Conservation (phyloP, 768 basidiomycete species). For the Leccinum incarnatum region DNA sequence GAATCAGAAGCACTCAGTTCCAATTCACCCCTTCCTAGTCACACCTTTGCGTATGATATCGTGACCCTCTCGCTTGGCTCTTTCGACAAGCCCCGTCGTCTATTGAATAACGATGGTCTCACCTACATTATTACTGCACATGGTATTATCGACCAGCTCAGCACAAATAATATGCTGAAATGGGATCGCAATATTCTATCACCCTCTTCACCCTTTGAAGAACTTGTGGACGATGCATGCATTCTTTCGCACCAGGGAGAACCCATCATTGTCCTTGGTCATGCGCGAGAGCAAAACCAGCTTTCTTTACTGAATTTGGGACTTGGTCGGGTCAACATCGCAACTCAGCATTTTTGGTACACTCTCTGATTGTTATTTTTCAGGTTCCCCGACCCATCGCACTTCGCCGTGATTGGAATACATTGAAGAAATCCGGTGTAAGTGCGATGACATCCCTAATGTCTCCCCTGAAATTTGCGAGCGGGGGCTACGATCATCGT, state of each 20-base stretch:
- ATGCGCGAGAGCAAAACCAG: conserved; percentile 37
- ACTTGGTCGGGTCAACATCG: conserved; percentile 24
- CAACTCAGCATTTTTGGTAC: not conserved
- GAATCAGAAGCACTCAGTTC: not conserved
- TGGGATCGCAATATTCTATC: conserved; percentile 17
- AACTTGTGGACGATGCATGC: conserved; percentile 44
- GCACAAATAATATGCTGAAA: conserved; percentile 19
- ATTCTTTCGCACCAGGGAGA: conserved; percentile 27
- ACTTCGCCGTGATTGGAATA: conserved; percentile 32
- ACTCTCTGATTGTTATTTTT: conserved; percentile 3
- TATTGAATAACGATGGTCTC: conserved; percentile 26
- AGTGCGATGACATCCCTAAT: conserved; percentile 43
- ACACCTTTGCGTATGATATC: not conserved
- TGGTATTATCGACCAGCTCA: conserved; percentile 34
- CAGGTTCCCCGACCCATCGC: conserved; percentile 10
- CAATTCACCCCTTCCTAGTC: not conserved
- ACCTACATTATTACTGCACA: conserved; percentile 38
- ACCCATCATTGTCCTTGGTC: conserved; percentile 35
- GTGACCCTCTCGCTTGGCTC: conserved; percentile 23
- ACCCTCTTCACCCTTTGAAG: conserved; percentile 25
- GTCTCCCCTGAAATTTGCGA: conserved; percentile 44
- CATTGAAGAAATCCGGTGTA: conserved; percentile 39
- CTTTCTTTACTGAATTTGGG: conserved; percentile 24
- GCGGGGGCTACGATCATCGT: conserved; percentile 47
- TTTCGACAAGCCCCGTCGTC: conserved; percentile 40